phyloP scores from a whole-genome alignment of 768 basidiomycete species.

The Clitopilus hobsonii region DNA sequence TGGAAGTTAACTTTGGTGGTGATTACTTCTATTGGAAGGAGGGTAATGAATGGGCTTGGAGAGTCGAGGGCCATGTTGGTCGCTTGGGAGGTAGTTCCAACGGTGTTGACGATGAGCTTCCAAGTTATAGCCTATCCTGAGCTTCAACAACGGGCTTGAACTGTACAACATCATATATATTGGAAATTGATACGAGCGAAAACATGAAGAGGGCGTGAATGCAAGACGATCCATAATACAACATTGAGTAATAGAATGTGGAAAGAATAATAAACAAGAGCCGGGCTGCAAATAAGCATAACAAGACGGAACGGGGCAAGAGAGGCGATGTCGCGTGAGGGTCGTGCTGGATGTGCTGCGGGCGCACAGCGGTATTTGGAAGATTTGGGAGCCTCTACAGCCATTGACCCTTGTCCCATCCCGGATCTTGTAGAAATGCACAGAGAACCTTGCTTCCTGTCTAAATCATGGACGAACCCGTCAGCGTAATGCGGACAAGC shows the following conservation, averaged over 20 bases:
- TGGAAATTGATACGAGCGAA: neutral
- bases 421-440: slow-evolving; percentile 91
- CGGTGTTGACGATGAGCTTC: slow-evolving; percentile 40
- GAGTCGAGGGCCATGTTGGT: slow-evolving; percentile 60
- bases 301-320: neutral
- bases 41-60: slow-evolving; percentile 65
- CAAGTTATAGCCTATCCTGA: slow-evolving; percentile 26
- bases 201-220: neutral
- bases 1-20: slow-evolving; percentile 65
- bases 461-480: slow-evolving; percentile 30
- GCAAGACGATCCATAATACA: neutral
- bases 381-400: slow-evolving; percentile 26
- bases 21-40: slow-evolving; percentile 57
- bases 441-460: slow-evolving; percentile 97
- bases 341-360: neutral
- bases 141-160: too few relatives aligned
- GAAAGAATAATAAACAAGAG: neutral
- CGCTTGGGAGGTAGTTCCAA: slow-evolving; percentile 28
- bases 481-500: neutral
- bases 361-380: neutral
- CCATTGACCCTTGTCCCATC: slow-evolving; percentile 85
- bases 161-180: neutral
- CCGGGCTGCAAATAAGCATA: neutral
- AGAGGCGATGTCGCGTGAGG: neutral
- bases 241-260: neutral